These are phyloP conservation scores for Amanita phalloides DNA, from an alignment of 768 basidiomycete species.

Conservation along the genomic window DNA sequence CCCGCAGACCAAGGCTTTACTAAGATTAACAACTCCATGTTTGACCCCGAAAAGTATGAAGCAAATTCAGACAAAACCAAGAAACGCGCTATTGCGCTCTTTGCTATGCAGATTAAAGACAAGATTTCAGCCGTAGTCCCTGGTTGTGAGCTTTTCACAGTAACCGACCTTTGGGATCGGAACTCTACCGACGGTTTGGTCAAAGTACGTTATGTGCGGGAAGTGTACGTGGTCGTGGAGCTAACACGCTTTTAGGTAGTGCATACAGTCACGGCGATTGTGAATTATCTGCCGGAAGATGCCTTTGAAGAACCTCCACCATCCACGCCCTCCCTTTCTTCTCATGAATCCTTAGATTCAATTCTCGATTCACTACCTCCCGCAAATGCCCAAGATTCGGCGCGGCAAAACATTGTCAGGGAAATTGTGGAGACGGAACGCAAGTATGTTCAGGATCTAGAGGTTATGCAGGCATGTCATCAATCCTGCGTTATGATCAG, in stretches of 20 bases:
- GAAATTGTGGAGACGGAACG: slow-evolving; percentile 94
- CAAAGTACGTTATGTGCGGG: slow-evolving; percentile 48
- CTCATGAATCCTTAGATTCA: slow-evolving; percentile 53
- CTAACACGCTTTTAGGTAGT: slow-evolving; percentile 50
- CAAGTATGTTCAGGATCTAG: slow-evolving; percentile 93
- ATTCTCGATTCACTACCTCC: slow-evolving; percentile 35
- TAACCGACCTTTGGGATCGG: slow-evolving; percentile 84
- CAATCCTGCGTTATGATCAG: slow-evolving; percentile 5
- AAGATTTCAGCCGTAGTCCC: slow-evolving; percentile 49
- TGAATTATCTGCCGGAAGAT: slow-evolving; percentile 61
- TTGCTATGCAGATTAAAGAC: slow-evolving; percentile 78
- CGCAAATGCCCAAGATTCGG: slow-evolving; percentile 50
- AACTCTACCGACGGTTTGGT: slow-evolving; percentile 92
- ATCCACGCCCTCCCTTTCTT: slow-evolving; percentile 42
- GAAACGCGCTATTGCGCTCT: slow-evolving; percentile 86
- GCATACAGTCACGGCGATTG: slow-evolving; percentile 78
- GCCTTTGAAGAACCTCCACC: slow-evolving; percentile 55
- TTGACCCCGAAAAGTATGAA: slow-evolving; percentile 55
- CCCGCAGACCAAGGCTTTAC: slow-evolving; percentile 50
- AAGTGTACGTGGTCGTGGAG: slow-evolving; percentile 1
- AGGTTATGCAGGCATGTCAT: slow-evolving; percentile 81
- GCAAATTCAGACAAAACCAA: slow-evolving; percentile 69
- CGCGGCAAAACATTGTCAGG: slow-evolving; percentile 67
- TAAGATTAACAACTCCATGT: slow-evolving; percentile 53
- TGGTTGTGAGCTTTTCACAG: slow-evolving; percentile 75